Evolutionary conservation across 2,329 filamentous ascomycete species (phyloP).

Genomic region (Colletotrichum lini): DNA sequence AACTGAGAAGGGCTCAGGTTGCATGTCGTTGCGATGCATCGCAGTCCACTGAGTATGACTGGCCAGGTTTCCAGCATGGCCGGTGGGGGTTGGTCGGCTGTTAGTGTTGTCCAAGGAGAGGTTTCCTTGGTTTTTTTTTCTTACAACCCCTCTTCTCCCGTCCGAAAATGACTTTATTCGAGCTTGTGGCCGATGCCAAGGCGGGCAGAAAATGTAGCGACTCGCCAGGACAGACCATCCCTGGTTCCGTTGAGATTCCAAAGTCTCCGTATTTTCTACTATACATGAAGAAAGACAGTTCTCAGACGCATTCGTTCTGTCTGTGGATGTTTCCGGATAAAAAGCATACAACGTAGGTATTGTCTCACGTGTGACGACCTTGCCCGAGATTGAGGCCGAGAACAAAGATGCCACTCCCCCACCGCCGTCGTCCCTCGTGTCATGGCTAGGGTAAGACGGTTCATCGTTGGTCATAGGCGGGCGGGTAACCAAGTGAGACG

Average conservation of each 20-base stretch:
- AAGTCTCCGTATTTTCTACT: conserved; percentile 6
- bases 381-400: neutral
- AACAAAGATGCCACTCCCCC: conserved; percentile 12
- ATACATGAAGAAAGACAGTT: neutral
- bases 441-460: neutral
- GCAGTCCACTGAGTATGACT: neutral
- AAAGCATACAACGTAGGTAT: conserved; percentile 10
- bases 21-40: conserved; percentile 29
- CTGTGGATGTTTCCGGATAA: neutral
- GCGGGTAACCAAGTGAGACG: neutral
- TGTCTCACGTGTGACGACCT: conserved; percentile 27
- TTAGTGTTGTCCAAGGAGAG: no score
- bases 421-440: neutral
- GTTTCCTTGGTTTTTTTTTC: neutral
- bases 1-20: conserved; percentile 12
- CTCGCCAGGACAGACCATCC: conserved; percentile 1
- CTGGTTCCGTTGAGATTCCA: conserved; percentile 6
- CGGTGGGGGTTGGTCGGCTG: neutral
- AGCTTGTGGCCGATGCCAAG: conserved; percentile 6
- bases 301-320: conserved; percentile 12
- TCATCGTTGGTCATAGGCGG: neutral
- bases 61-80: conserved; percentile 32
- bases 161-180: conserved; percentile 20
- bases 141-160: neutral
- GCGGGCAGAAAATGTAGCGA: no score